Percentiles rank a stretch among this genome's conserved stretches.
Conservation (phyloP, 2,329 filamentous ascomycete species). For the Alternaria incomplexa region DNA sequence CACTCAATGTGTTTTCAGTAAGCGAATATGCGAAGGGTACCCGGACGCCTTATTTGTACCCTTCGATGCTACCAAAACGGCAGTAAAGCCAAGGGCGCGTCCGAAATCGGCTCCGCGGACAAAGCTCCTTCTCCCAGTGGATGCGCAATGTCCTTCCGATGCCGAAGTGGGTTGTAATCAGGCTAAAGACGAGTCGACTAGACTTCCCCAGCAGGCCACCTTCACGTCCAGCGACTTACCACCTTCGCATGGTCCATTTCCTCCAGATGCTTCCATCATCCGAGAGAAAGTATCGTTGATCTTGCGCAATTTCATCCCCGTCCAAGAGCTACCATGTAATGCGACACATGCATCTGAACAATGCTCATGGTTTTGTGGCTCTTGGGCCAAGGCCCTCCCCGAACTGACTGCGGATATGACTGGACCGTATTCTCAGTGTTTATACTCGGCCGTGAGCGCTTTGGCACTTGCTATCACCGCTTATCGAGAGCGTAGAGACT, state of each 20-base stretch:
- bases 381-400: not conserved
- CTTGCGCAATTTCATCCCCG: not conserved
- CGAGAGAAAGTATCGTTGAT: not conserved
- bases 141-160: not conserved
- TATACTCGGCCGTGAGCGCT: not conserved
- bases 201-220: not conserved
- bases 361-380: not conserved
- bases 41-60: not conserved
- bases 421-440: not conserved
- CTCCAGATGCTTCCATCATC: not conserved
- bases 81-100: not conserved
- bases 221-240: not conserved
- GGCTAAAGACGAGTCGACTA: not conserved
- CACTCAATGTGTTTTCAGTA: not conserved
- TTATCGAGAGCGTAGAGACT: not conserved
- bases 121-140: not conserved
- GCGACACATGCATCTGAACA: not conserved
- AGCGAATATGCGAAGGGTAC: not conserved
- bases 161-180: not conserved
- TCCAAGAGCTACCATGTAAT: not conserved
- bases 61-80: not conserved
- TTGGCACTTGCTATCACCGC: not conserved
- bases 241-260: not conserved
- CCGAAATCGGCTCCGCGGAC: not conserved
- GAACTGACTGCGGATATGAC: not conserved